Percentiles rank a stretch among this genome's conserved stretches.
These are phyloP conservation scores for Dioszegia hungarica DNA, from an alignment of 768 basidiomycete genomes.

Conservation along the genomic window DNA sequence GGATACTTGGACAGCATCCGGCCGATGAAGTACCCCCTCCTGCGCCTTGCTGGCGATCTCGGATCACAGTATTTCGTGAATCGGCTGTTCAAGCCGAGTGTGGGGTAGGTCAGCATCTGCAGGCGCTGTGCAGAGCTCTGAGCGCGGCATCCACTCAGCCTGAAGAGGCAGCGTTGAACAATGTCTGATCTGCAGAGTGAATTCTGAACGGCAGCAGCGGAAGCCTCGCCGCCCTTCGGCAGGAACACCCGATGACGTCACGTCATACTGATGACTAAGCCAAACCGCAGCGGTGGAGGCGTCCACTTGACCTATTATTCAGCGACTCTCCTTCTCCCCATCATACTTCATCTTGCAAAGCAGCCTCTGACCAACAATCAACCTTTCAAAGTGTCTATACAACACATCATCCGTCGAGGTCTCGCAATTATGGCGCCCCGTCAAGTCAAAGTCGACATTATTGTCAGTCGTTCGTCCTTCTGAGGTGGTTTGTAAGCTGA, in stretches of 20 bases:
- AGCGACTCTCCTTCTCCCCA: background rate
- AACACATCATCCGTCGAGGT: background rate
- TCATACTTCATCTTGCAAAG: background rate
- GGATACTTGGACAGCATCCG: too few relatives aligned
- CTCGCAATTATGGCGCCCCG: background rate
- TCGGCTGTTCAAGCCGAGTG: too few relatives aligned
- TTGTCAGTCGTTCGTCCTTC: background rate
- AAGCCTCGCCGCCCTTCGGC: background rate
- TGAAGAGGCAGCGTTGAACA: background rate
- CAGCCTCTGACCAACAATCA: background rate
- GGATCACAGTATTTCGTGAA: too few relatives aligned
- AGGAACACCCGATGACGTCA: background rate
- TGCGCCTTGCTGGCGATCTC: too few relatives aligned
- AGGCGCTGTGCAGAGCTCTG: too few relatives aligned
- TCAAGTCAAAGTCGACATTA: conserved; percentile 8
- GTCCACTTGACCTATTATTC: too few relatives aligned
- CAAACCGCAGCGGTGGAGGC: too few relatives aligned
- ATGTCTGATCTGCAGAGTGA: background rate
- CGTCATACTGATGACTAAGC: background rate
- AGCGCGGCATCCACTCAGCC: background rate
- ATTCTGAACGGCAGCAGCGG: too few relatives aligned
- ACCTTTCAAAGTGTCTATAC: background rate
- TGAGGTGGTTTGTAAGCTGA: background rate
- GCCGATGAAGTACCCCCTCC: too few relatives aligned
- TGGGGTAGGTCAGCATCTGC: too few relatives aligned